Conservation (phyloP, 805 yeast genomes). For the Maudiozyma turicensis region DNA sequence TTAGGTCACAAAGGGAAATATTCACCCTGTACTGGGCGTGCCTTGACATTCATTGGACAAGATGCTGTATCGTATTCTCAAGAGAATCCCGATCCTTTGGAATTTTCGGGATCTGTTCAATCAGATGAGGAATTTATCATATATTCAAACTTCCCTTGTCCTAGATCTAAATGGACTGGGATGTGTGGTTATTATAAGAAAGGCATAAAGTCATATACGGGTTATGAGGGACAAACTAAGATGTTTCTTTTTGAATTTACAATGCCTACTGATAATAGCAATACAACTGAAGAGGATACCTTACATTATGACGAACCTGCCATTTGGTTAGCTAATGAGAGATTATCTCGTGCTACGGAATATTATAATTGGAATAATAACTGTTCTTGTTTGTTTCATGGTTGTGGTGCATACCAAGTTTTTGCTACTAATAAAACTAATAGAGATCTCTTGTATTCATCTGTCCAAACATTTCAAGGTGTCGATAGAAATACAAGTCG, state of each 20-base stretch:
- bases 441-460: conserved; percentile 27
- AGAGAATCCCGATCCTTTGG: conserved; percentile 40
- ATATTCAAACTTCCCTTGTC: conserved; percentile 47
- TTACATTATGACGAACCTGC: conserved; percentile 46
- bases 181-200: conserved; percentile 67
- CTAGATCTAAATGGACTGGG: conserved; percentile 36
- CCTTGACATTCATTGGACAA: conserved; percentile 46
- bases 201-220: conserved; percentile 64
- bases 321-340: conserved; percentile 60
- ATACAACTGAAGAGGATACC: conserved; percentile 24
- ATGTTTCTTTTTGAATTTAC: conserved; percentile 60
- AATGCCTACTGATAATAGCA: conserved; percentile 44
- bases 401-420: conserved; percentile 68
- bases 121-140: conserved; percentile 53
- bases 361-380: conserved; percentile 38
- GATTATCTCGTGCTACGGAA: conserved; percentile 62
- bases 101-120: conserved; percentile 33
- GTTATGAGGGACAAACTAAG: conserved; percentile 52
- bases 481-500: not conserved
- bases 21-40: conserved; percentile 55
- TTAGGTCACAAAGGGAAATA: conserved; percentile 51
- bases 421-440: conserved; percentile 54
- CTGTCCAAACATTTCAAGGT: conserved; percentile 58
- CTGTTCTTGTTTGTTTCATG: conserved; percentile 65
- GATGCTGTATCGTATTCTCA: conserved; percentile 41